Conservation (phyloP, 805 yeast species). For the Metschnikowia corniflorae region DNA sequence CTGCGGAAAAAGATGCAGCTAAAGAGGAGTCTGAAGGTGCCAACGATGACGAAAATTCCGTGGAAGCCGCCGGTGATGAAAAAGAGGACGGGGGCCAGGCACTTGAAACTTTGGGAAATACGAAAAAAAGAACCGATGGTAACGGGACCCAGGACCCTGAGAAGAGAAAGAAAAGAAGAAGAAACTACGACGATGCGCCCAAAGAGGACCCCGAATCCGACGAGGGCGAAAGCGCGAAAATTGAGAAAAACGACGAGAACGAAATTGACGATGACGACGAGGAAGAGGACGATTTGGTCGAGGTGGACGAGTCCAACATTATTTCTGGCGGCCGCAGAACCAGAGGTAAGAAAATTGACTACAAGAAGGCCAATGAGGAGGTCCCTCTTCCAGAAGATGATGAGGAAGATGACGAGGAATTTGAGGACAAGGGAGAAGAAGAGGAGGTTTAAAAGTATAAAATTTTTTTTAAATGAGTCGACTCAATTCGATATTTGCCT, state of each 20-base stretch:
- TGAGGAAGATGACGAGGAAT: conserved; percentile 50
- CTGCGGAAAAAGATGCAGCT: conserved; percentile 6
- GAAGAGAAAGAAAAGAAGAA: conserved; percentile 48
- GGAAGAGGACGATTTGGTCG: conserved; percentile 75
- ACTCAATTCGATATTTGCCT: too few relatives aligned
- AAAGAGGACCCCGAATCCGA: conserved; percentile 42
- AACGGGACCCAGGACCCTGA: conserved; percentile 15
- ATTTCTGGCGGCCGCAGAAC: conserved; percentile 86
- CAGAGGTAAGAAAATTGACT: conserved; percentile 84
- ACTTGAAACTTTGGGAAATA: conserved; percentile 1
- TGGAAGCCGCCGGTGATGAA: neutral
- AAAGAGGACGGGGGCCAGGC: conserved; percentile 5
- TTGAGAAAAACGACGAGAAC: conserved; percentile 46
- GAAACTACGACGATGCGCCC: conserved; percentile 61
- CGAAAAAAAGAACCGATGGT: conserved; percentile 4
- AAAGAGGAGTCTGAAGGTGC: conserved; percentile 1
- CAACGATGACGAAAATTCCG: neutral
- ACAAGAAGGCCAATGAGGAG: conserved; percentile 73
- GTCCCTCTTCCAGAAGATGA: conserved; percentile 52
- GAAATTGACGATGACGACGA: conserved; percentile 55
- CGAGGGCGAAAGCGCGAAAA: conserved; percentile 35
- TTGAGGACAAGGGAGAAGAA: conserved; percentile 37
- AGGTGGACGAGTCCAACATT: conserved; percentile 79
- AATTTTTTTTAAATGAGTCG: too few relatives aligned
- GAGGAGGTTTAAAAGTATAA: too few relatives aligned